Conservation (phyloP, 768 basidiomycete species). For the Naganishia antarctica region DNA sequence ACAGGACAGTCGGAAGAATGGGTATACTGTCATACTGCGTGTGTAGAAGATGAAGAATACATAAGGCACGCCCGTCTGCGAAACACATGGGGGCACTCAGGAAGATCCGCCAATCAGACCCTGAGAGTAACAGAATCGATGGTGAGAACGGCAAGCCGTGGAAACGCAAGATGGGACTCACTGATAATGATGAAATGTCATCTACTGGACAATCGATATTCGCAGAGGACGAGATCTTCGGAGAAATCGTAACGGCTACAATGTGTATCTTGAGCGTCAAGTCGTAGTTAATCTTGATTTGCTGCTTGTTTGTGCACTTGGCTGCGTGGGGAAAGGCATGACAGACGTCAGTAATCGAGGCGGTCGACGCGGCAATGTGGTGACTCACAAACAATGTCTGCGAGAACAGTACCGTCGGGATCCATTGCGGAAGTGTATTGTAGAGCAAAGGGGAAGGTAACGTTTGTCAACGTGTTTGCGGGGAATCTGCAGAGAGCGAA, state of each 20-base stretch:
- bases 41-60: no score
- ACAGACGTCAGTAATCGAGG: no score
- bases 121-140: not conserved
- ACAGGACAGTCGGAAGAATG: not conserved
- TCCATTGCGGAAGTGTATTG: conserved; percentile 43
- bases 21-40: no score
- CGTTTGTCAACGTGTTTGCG: conserved; percentile 40
- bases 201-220: conserved; percentile 45
- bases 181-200: conserved; percentile 8
- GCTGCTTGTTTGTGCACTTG: conserved; percentile 39
- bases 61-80: no score
- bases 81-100: not conserved
- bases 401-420: conserved; percentile 42
- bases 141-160: no score
- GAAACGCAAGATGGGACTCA: not conserved
- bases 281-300: conserved; percentile 48
- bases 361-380: not conserved
- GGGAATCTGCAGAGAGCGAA: conserved; percentile 33
- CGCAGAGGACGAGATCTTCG: conserved; percentile 43
- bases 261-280: conserved; percentile 44
- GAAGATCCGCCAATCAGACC: conserved; percentile 7
- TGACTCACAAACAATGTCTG: conserved; percentile 43
- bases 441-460: conserved; percentile 45
- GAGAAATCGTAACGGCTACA: conserved; percentile 38
- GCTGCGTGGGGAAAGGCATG: conserved; percentile 24